phyloP scores from a whole-genome alignment of 352 stramenopile genomes.

The Pythium rishiriense region DNA sequence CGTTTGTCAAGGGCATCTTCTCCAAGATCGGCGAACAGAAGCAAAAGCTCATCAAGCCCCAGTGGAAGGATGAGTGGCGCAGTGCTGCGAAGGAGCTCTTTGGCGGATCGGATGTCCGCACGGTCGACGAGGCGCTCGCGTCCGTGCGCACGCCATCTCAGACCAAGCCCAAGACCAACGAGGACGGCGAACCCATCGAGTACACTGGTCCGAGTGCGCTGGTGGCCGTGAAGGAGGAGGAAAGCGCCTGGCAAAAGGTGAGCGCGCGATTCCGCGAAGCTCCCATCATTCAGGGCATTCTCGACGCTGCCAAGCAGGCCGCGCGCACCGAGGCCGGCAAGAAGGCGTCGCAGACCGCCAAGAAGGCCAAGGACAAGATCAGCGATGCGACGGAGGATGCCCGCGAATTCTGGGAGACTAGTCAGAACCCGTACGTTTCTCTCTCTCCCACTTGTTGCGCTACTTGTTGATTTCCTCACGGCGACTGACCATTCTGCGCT shows the following conservation, averaged over 20 bases:
- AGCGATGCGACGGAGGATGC: conserved; percentile 82
- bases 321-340: conserved; percentile 75
- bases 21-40: conserved; percentile 45
- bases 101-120: conserved; percentile 65
- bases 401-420: conserved; percentile 97
- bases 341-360: conserved; percentile 69
- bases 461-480: too few species aligned
- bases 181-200: conserved; percentile 38
- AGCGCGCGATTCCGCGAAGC: conserved; percentile 92
- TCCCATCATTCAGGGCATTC: conserved; percentile 93
- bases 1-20: conserved; percentile 68
- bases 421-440: conserved; percentile 96
- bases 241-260: conserved; percentile 94
- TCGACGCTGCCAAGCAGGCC: conserved; percentile 80
- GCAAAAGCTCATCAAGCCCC: conserved; percentile 62
- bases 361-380: conserved; percentile 79
- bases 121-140: conserved; percentile 74
- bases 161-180: conserved; percentile 33
- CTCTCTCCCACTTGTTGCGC: too few species aligned
- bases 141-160: conserved; percentile 58
- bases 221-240: conserved; percentile 91
- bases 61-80: conserved; percentile 69
- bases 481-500: neutral
- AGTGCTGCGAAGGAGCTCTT: conserved; percentile 79
- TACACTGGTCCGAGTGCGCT: conserved; percentile 78